Conservation (phyloP, 2,329 filamentous ascomycete species). For the Sclerotinia nivalis region DNA sequence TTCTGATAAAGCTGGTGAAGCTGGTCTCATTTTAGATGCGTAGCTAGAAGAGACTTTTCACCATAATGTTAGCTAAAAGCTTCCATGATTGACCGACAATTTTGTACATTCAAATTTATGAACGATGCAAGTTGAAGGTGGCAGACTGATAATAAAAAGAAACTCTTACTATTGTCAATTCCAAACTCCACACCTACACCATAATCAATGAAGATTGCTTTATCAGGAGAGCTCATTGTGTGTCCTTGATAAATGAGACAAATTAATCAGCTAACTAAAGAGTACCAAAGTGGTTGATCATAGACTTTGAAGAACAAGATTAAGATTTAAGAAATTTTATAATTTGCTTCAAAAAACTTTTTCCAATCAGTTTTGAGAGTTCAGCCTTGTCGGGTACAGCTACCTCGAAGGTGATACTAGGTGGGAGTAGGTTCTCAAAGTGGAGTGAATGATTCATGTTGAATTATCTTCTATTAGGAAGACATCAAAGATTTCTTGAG, state of each 20-base stretch:
- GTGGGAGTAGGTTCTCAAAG: background rate
- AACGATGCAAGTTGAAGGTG: background rate
- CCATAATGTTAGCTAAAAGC: background rate
- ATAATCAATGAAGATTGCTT: background rate
- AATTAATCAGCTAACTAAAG: background rate
- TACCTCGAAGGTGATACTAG: background rate
- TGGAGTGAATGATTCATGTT: background rate
- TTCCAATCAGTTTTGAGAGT: background rate
- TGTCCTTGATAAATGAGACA: background rate
- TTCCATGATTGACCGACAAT: no score
- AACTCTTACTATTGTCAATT: background rate
- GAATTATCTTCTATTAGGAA: background rate
- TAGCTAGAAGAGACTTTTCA: constrained; percentile 1
- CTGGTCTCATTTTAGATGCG: background rate
- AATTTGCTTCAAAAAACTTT: background rate
- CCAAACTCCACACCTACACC: background rate
- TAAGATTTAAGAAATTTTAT: background rate
- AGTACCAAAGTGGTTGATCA: no score
- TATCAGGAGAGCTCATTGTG: background rate
- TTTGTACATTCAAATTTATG: background rate
- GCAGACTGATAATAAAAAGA: background rate
- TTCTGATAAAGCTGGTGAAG: background rate
- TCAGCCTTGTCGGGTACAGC: background rate
- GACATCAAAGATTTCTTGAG: background rate
- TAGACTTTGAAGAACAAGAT: background rate